A percentile compares a stretch with the other conserved stretches of the same genome.
These are phyloP conservation scores for Metschnikowia chrysomelidarum DNA, from an alignment of 805 yeast genomes.

Conservation along the genomic window DNA sequence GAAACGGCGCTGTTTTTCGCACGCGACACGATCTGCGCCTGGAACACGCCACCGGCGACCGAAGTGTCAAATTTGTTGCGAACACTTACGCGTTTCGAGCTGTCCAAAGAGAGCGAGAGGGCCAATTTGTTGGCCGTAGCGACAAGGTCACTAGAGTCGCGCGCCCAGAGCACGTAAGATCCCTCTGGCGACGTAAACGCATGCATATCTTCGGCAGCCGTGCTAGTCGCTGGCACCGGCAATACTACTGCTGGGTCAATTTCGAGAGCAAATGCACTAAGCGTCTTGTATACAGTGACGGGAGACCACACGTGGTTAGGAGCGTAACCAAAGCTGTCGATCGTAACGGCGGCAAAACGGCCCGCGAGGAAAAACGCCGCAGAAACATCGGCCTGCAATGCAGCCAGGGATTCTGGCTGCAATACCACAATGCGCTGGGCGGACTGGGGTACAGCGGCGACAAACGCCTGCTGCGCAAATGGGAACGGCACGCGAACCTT, in stretches of 20 bases:
- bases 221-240: constrained; percentile 18
- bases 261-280: constrained; percentile 39
- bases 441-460: constrained; percentile 54
- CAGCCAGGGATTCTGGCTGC: constrained; percentile 49
- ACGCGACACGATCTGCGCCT: constrained; percentile 55
- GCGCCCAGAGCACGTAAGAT: constrained; percentile 60
- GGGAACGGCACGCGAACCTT: constrained; percentile 79
- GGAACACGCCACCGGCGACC: constrained; percentile 70
- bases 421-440: constrained; percentile 64
- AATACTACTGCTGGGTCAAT: constrained; percentile 30
- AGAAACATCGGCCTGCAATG: constrained; percentile 67
- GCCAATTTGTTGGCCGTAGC: constrained; percentile 64
- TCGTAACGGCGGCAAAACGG: constrained; percentile 33
- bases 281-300: constrained; percentile 48
- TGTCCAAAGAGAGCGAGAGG: constrained; percentile 65
- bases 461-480: constrained; percentile 63
- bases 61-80: constrained; percentile 71
- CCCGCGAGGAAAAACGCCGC: constrained; percentile 63
- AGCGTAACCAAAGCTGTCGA: constrained; percentile 53
- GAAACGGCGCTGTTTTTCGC: constrained; percentile 9
- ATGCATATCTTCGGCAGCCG: constrained; percentile 18
- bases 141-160: constrained; percentile 57
- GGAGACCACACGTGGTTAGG: constrained; percentile 57
- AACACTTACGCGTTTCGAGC: constrained; percentile 48
- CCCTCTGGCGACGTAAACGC: constrained; percentile 45